Evolutionary conservation across 768 basidiomycete genomes (phyloP).

Genomic region (Amanita pallidorosea): DNA sequence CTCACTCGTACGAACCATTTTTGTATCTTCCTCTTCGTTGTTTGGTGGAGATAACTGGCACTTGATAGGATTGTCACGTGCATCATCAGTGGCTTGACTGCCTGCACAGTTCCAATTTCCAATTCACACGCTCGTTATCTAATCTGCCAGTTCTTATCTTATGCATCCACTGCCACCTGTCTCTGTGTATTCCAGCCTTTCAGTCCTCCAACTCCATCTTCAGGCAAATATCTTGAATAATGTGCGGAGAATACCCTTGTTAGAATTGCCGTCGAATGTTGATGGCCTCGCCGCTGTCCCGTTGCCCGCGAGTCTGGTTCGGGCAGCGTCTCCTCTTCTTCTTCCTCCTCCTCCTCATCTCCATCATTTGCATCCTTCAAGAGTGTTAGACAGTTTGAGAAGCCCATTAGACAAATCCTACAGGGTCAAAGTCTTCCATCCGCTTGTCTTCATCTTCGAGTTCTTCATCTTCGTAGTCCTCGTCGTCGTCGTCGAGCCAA

Average conservation of each 20-base stretch:
- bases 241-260: neutral
- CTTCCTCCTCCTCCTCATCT: conserved; percentile 53
- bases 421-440: conserved; percentile 84
- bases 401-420: conserved; percentile 21
- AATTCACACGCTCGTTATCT: conserved; percentile 16
- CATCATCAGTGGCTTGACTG: conserved; percentile 42
- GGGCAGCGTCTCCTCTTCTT: conserved; percentile 40
- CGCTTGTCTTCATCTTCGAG: conserved; percentile 56
- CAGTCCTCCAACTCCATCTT: conserved; percentile 13
- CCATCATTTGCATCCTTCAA: conserved; percentile 40
- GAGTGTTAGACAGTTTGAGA: neutral
- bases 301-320: conserved; percentile 17
- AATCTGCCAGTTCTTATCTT: conserved; percentile 15
- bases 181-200: conserved; percentile 33
- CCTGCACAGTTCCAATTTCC: conserved; percentile 55
- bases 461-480: conserved; percentile 57
- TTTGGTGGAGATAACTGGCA: neutral
- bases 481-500: conserved; percentile 64
- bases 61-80: conserved; percentile 20
- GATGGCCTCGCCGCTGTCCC: conserved; percentile 20
- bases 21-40: conserved; percentile 18
- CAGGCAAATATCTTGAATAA: neutral
- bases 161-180: conserved; percentile 21
- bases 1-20: conserved; percentile 75
- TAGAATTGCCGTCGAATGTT: conserved; percentile 11